Base-by-base conservation (phyloP, 1,139 yeast genomes). In the Taiozyma sp. region DNA sequence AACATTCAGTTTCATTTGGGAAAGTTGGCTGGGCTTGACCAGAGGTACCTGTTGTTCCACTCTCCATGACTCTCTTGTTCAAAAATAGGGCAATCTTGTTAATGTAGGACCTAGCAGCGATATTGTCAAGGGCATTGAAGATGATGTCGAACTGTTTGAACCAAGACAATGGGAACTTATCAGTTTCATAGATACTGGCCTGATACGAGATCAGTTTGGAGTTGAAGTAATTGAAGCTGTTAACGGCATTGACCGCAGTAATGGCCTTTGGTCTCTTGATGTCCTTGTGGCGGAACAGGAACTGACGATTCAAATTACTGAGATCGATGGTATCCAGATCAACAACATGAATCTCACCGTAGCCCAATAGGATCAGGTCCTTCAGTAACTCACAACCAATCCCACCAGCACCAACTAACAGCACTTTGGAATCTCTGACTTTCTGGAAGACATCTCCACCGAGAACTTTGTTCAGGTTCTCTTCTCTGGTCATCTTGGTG, bases 321-420 rank as follows among this genome's bases (percentile, higher is more conserved):
- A 93, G 70, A 53, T 96, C 97, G 58, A 95, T 88, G 6, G 98
- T 93, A 66, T 95, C 99, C 52, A 95, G 75, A 67, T 95, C 99
- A 22, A 91, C 95, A 29, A 95, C 78, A 62, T 91, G 97, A 50
- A 95, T 85, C 61, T 88, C 95, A 4, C 95, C 95, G 60, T 87
- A 85, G 3, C 96, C 96, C 58, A 89, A 77, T 56, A 91, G 70
- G 8, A 90, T 83, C 48, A 95, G 73, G 63, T 95, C 88, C 65
- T 95, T 95, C 53, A 95, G 73, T 42, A 95, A 72, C 67, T 95
- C 99, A 67, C 98, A 95, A 5, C 99, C 99, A 57, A 95, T 91
- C n/a, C 99, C 99, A 30, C 99, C 99, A 1, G 99, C 97, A 4
- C 99, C 99, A 0, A 95, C 97, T 72, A 95, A 74, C 45, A 95